Evolutionary conservation across 495 filamentous ascomycete genomes (phyloP).

Genomic region (Hypoxylon perforatum): DNA sequence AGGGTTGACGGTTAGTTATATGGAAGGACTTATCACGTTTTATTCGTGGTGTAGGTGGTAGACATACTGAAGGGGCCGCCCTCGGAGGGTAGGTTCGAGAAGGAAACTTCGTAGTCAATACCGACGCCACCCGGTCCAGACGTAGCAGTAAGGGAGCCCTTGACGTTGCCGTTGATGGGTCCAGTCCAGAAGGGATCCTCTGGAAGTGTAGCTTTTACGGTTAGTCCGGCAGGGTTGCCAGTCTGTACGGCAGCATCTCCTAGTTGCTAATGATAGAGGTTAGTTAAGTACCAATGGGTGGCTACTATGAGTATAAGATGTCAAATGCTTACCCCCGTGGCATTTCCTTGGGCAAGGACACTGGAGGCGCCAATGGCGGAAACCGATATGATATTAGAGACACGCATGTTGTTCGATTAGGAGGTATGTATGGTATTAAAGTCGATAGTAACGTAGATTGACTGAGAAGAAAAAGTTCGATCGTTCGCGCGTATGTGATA

Average conservation of each 20-base stretch:
- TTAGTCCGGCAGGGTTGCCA: constrained; percentile 71
- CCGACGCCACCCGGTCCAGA: constrained; percentile 69
- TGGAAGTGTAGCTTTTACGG: constrained; percentile 70
- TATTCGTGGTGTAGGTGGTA: constrained; percentile 23
- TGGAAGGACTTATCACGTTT: not conserved
- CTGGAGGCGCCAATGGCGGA: constrained; percentile 52
- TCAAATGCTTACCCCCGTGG: constrained; percentile 47
- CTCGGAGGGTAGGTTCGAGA: constrained; percentile 72
- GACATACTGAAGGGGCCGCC: constrained; percentile 77
- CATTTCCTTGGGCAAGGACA: constrained; percentile 53
- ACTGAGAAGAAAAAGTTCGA: not conserved
- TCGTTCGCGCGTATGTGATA: constrained; percentile 11
- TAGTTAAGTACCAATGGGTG: constrained; percentile 14
- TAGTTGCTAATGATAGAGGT: constrained; percentile 48
- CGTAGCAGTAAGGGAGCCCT: constrained; percentile 69
- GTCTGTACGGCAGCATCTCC: constrained; percentile 66
- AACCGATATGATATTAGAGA: constrained; percentile 49
- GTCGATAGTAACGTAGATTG: constrained; percentile 3
- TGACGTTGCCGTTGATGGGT: constrained; percentile 64
- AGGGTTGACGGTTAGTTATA: constrained; percentile 16
- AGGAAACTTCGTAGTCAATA: constrained; percentile 67
- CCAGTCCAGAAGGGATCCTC: constrained; percentile 58
- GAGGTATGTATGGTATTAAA: not conserved
- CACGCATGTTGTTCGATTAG: constrained; percentile 61
- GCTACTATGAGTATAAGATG: constrained; percentile 5